Conservation (phyloP, 2,329 filamentous ascomycete genomes). For the Immersiporthe knoxdaviesiana region DNA sequence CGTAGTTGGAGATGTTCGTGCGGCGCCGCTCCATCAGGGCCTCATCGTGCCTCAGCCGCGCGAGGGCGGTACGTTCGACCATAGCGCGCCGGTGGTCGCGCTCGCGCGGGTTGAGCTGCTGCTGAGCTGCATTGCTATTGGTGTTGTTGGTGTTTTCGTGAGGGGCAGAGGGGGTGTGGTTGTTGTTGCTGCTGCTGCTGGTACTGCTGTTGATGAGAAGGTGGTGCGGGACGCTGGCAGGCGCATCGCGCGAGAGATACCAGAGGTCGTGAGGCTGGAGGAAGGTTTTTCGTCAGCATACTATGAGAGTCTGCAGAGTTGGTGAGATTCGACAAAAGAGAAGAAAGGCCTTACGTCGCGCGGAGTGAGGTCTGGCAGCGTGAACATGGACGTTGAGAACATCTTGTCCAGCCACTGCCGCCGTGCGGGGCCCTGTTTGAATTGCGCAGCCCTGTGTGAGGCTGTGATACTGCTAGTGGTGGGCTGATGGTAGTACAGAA, state of each 20-base stretch:
- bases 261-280: constrained; percentile 71
- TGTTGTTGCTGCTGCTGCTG: constrained; percentile 31
- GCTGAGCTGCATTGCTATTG: constrained; percentile 23
- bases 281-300: constrained; percentile 31
- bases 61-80: constrained; percentile 64
- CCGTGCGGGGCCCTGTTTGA: constrained; percentile 2
- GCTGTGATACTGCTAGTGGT: not conserved
- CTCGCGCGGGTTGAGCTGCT: constrained; percentile 37
- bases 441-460: not conserved
- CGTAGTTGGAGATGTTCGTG: constrained; percentile 82
- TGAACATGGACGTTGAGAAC: constrained; percentile 62
- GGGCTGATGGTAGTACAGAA: not conserved
- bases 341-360: constrained; percentile 61
- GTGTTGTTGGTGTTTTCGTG: constrained; percentile 13
- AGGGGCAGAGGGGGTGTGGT: constrained; percentile 31
- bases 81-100: constrained; percentile 41
- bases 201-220: constrained; percentile 33
- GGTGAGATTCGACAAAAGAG: not conserved
- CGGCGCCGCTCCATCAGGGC: constrained; percentile 75
- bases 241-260: constrained; percentile 68
- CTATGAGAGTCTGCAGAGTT: not conserved
- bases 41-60: constrained; percentile 76
- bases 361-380: constrained; percentile 69
- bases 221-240: constrained; percentile 34
- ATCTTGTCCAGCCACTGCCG: constrained; percentile 43